Evolutionary conservation across 2,329 filamentous ascomycete genomes (phyloP), one percentile per base, ranked within the genome.

Genomic region (Aspergillus thermomutatus): DNA sequence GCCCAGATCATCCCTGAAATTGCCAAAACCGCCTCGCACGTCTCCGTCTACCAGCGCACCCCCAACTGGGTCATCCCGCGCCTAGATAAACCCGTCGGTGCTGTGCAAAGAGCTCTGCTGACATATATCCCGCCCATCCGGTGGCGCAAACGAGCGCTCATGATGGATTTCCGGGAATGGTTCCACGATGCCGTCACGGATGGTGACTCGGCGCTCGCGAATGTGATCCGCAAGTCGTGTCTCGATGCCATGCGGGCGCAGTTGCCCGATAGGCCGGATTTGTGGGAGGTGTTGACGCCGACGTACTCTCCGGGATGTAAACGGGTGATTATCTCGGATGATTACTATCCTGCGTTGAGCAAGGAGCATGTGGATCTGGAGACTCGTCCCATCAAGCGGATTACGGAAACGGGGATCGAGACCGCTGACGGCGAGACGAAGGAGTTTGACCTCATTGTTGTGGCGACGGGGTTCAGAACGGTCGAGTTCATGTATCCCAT

Each of bases 41-140:
- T 86, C 17, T 80, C 79, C 0, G 71, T 86, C 14, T 85, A 82
- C 66, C 83, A 86, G 64, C 74, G 84, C 17, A 82, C 82, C 0
- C 81, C 84, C 0, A 85, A 85, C 62, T 86, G 83, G 82, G 68
- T 86, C 5, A 75, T 83, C 2, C 82, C 83, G 3, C 80, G 83
- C 17, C 58, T 71, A 2, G 83, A 86, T 55, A 71, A 67, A 1
- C 69, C 75, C 0, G 76, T 85, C 2, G 74, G 79, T 2, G 53
- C 73, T 0, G 56, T 78, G 45, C 71, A 75, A 60, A 72, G 77
- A 26, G 68, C 70, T 14, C 50, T 83, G 2, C 77, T 80, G 56
- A 76, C 72, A 54, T 84, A 82, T 60, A 43, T 84, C 0, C 83
- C 83, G 1, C 77, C 78, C 0, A 59, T 82, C 2, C 77, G 79